Percentiles rank a stretch among this genome's conserved stretches.
phyloP scores from a whole-genome alignment of 2,329 filamentous ascomycete species.

The Calonectria pauciramosa region DNA sequence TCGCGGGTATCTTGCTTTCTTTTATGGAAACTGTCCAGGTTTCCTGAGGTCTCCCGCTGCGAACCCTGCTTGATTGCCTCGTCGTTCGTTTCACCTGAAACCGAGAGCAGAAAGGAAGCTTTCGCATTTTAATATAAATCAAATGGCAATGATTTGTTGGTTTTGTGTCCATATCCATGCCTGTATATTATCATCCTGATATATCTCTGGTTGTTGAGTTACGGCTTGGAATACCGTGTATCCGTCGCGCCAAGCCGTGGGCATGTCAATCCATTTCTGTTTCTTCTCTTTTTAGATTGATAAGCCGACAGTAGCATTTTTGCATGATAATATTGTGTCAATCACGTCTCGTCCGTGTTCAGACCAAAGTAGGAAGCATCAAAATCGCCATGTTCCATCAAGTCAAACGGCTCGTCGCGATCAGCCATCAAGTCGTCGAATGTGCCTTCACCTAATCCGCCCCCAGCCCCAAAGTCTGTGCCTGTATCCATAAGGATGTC shows the following conservation, averaged over 20 bases:
- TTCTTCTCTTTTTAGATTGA: background rate
- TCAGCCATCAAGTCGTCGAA: slow-evolving; percentile 66
- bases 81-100: background rate
- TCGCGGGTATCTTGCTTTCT: background rate
- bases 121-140: background rate
- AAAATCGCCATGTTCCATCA: slow-evolving; percentile 61
- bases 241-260: too few relatives aligned
- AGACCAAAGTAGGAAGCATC: slow-evolving; percentile 63
- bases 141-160: background rate
- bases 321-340: background rate
- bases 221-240: background rate
- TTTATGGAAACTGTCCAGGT: too few relatives aligned
- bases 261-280: background rate
- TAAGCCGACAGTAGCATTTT: background rate
- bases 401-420: slow-evolving; percentile 57
- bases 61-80: background rate
- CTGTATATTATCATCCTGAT: background rate
- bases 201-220: background rate
- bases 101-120: background rate
- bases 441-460: slow-evolving; percentile 52
- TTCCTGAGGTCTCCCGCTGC: background rate
- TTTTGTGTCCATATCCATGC: background rate
- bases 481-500: slow-evolving; percentile 62
- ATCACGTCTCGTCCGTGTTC: slow-evolving; percentile 35
- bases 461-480: slow-evolving; percentile 49